Base-by-base conservation (phyloP, 129 eudicot species). In the Saussurea involucrata region DNA sequence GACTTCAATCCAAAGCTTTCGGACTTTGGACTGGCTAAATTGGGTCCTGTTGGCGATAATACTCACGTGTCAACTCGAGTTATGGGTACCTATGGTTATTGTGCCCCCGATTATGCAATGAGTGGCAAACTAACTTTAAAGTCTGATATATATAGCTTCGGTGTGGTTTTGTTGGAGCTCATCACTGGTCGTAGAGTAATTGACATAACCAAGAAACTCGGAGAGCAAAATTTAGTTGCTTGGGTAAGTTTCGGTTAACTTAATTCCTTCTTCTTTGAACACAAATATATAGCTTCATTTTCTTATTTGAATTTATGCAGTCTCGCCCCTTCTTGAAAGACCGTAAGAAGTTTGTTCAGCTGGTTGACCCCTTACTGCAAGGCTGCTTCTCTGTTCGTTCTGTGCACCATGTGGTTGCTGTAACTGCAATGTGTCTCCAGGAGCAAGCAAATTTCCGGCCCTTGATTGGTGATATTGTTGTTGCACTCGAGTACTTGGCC, bases 81-180 rank as follows among this genome's bases (percentile, higher is more conserved):
- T 17, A 90, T 93, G 96, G 96, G 98, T 63, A 93, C 98, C 6
- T 93, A 88, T 66, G 98, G 98, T 24, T 93, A 93, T 63, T 93
- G 98, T 74, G 98, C 95, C 27, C 98, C 97, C 3, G 97, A 93
- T 25, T 93, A 93, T 76, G 95, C 92, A 55, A 82, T 83, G 95
- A 93, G 95, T 69, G 98, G 98, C 13, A 90, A 85, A 68, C 75
- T 93, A 49, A 88, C 95, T 40, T 13, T 87, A 55, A 93, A 93
- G 70, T 90, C 98, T 10, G 98, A 93, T 55, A 93, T 90, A 12
- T 93, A 88, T 75, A 93, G 98, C 82, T 93, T 90, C 58, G 98
- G 98, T 27, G 96, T 92, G 57, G 89, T 92, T 24, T 68, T 92
- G 66, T 71, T 92, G 90, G 98, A 92, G 82, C 83, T 92, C 10